A percentile compares a stretch with the other conserved stretches of the same genome.
These are phyloP conservation scores for Fonsecaea nubica DNA, from an alignment of 2,329 filamentous ascomycete species.

Conservation along the genomic window DNA sequence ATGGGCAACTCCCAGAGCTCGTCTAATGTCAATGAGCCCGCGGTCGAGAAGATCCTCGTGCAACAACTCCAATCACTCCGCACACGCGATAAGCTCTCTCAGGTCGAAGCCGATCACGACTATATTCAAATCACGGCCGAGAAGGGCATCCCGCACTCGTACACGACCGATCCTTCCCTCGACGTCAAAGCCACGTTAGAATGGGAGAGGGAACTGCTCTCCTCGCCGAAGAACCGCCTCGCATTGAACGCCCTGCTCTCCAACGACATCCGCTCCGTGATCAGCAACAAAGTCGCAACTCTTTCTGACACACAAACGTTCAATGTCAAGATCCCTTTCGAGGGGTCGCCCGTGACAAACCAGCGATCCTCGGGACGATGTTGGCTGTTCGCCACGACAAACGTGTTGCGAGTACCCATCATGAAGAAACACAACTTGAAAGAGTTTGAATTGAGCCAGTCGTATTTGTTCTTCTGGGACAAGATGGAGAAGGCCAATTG, in stretches of 20 bases:
- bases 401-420: constrained; percentile 85
- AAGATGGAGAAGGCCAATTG: constrained; percentile 91
- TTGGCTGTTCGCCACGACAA: constrained; percentile 93
- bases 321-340: constrained; percentile 81
- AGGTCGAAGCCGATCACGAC: constrained; percentile 54
- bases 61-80: constrained; percentile 49
- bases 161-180: constrained; percentile 48
- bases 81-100: constrained; percentile 45
- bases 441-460: constrained; percentile 83
- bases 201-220: constrained; percentile 68
- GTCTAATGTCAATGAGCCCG: constrained; percentile 36
- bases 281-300: constrained; percentile 67
- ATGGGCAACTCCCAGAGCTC: constrained; percentile 41
- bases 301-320: constrained; percentile 78
- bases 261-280: constrained; percentile 69
- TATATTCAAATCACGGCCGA: constrained; percentile 61
- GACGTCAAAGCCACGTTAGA: constrained; percentile 59
- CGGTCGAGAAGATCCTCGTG: constrained; percentile 47
- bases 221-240: constrained; percentile 73
- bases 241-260: constrained; percentile 75
- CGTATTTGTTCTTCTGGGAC: constrained; percentile 91
- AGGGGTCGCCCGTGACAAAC: constrained; percentile 83
- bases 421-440: constrained; percentile 82
- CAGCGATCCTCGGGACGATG: constrained; percentile 82
- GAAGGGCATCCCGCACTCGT: constrained; percentile 45